phyloP scores from a whole-genome alignment of 768 basidiomycete genomes.

The Vararia minispora region DNA sequence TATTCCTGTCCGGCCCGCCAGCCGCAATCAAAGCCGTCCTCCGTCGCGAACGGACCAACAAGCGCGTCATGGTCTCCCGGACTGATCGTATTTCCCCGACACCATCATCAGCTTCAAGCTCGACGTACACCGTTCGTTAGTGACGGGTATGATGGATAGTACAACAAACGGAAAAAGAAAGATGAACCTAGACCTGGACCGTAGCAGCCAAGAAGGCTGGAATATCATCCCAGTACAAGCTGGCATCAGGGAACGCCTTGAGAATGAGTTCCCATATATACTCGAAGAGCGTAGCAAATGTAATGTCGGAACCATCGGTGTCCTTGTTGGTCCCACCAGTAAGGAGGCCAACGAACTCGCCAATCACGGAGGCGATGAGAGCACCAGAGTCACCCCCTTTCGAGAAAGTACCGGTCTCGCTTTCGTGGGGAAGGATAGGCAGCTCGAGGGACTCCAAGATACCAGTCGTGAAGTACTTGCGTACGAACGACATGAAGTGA shows the following conservation, averaged over 20 bases:
- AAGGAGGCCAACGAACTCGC: slow-evolving; percentile 11
- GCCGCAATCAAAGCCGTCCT: too few species aligned
- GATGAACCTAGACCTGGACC: slow-evolving; percentile 10
- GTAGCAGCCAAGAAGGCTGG: slow-evolving; percentile 9
- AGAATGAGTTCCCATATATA: slow-evolving; percentile 13
- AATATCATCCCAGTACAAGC: slow-evolving; percentile 12
- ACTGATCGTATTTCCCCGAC: too few species aligned
- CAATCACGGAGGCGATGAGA: slow-evolving; percentile 11
- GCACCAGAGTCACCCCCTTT: slow-evolving; percentile 16
- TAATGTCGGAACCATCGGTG: slow-evolving; percentile 15
- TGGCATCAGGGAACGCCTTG: slow-evolving; percentile 16
- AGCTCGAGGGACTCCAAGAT: slow-evolving; percentile 13
- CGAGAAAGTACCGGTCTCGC: slow-evolving; percentile 14
- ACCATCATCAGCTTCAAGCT: too few species aligned
- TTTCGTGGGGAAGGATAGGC: slow-evolving; percentile 12
- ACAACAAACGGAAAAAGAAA: slow-evolving; percentile 1
- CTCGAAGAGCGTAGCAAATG: slow-evolving; percentile 14
- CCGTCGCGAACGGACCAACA: too few species aligned
- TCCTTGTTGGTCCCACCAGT: slow-evolving; percentile 14
- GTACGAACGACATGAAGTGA: slow-evolving; percentile 11
- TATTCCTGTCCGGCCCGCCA: too few species aligned
- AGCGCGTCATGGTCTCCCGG: too few species aligned
- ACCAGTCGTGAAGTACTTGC: slow-evolving; percentile 11
- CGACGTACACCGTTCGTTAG: too few species aligned
- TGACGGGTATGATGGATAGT: background rate